Evolutionary conservation across 441 rosid genomes (phyloP), one percentile per base, ranked within the genome.

Genomic region (Bruguiera hainesii): DNA sequence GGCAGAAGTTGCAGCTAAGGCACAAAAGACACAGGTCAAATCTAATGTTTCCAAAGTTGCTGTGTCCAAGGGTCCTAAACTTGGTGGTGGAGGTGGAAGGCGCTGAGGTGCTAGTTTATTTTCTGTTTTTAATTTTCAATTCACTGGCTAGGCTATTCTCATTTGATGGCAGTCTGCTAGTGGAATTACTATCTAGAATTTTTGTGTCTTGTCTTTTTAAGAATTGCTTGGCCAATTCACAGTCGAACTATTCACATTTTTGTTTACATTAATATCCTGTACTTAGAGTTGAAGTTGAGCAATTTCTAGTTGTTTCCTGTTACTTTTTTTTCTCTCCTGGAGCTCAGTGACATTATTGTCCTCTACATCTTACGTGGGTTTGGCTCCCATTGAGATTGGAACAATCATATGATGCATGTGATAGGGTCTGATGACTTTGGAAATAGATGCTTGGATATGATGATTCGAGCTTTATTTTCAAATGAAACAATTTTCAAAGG

Each of bases 81-180:
- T 86, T 52, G 96, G 96, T 4, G 98, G 98, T 30, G 98, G 96
- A n/a, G 96, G 98, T 73, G 96, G 98, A 72, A 91, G 84, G 79
- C 98, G 96, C 26, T 87, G 70, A 89, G 70, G 73, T 37, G 20
- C 55, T 37, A n/a, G 31, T 48, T 16, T 18, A 23, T 31, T 29
- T 2, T 62, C 63, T 9, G 21, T 55, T 56, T 46, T 50, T 63
- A 9, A 21, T 8, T 52, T 21, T 21, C 73, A 25, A 30, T 50
- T 57, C 42, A 3, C 50, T 51, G 21, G 48, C 61, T 59, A 55
- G 66, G 42, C 61, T n/a, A 21, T n/a, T 46, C 28, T 62, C 53
- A 18, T 19, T 1, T 60, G 16, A 61, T 57, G 57, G 29, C 15
- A 25, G 46, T 6, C 37, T 55, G 46, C 61, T 19, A 66, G 23